Base-by-base conservation (phyloP, 768 basidiomycete species). In the Mycena vulgaris region DNA sequence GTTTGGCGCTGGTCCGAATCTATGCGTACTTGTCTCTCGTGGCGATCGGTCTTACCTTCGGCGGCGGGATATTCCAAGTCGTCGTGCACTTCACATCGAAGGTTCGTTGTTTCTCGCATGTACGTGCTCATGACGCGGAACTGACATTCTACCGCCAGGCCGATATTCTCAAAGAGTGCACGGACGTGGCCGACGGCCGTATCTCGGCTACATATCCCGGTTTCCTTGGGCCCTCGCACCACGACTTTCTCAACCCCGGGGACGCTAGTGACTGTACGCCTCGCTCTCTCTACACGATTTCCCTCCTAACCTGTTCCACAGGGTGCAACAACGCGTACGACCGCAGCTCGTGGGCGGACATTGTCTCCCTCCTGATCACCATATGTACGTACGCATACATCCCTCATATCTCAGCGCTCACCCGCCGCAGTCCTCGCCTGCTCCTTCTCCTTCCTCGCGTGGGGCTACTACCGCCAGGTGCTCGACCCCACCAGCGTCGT, bases 391-490 rank as follows among this genome's bases (percentile, higher is more conserved):
- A 2, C 28, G n/a, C n/a, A n/a, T n/a, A n/a, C n/a, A n/a, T n/a
- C 45, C 21, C 67, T 21, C 51, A 27, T 28, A n/a, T 27, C 25
- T n/a, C 49, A 39, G 6, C 16, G 14, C 45, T 63, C 55, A 39
- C 47, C 63, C 8, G 2, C 58, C 31, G 2, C 73, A 93, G 91
- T 89, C 55, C 74, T 93, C 53, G 84, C 86, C 49, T 72, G 83
- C 40, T 77, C 95, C 68, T 94, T 95, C 84, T 86, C 88, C n/a
- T 71, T 85, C 55, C 74, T 93, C 73, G 88, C 90, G 3, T 92
- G 92, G 77, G 84, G 86, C 17, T 96, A 91, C 83, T 90, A 92
- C 76, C 90, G 91, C 27, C 95, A 96, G 80, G 76, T 90, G 2
- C 86, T 90, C 37, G 92, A 95, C 78, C 94, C 95, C 1, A 78